These are phyloP conservation scores for Fusarium coffeatum DNA, from an alignment of 2,329 filamentous ascomycete species.

Conservation along the genomic window DNA sequence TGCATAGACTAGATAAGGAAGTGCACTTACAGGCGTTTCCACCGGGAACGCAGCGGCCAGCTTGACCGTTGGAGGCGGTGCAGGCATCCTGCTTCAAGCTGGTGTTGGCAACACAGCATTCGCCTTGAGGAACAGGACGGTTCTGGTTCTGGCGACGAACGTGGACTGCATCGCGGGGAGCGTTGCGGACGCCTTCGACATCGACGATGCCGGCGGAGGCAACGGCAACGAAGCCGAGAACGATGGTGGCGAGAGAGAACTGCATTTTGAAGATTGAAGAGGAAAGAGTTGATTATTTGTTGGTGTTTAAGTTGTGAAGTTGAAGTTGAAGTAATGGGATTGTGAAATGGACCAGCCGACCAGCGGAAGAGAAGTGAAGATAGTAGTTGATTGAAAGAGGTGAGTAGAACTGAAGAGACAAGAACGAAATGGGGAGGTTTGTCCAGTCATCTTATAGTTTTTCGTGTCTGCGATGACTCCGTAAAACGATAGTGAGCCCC, in stretches of 20 bases:
- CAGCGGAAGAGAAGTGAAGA: conserved; percentile 26
- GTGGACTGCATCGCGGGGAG: conserved; percentile 4
- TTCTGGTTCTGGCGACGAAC: neutral
- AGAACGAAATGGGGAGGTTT: neutral
- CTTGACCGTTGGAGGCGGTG: conserved; percentile 1
- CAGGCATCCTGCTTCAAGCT: conserved; percentile 23
- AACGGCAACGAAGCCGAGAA: conserved; percentile 20
- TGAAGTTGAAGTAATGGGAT: neutral
- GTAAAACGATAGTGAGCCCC: neutral
- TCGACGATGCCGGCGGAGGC: conserved; percentile 15
- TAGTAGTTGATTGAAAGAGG: neutral
- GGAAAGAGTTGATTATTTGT: neutral
- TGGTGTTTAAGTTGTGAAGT: neutral
- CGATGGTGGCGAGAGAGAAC: conserved; percentile 14
- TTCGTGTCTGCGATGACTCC: neutral
- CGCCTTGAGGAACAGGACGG: conserved; percentile 12
- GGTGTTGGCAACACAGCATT: conserved; percentile 21
- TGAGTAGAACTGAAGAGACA: conserved; percentile 20
- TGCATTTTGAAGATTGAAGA: conserved; percentile 12
- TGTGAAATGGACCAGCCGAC: conserved; percentile 18
- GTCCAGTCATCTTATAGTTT: conserved; percentile 12
- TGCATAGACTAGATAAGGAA: neutral
- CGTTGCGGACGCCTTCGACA: conserved; percentile 11
- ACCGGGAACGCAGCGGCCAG: conserved; percentile 13
- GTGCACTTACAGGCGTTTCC: conserved; percentile 19